Base-by-base conservation (phyloP, 805 yeast species). In the Yamadazyma kitorensis region DNA sequence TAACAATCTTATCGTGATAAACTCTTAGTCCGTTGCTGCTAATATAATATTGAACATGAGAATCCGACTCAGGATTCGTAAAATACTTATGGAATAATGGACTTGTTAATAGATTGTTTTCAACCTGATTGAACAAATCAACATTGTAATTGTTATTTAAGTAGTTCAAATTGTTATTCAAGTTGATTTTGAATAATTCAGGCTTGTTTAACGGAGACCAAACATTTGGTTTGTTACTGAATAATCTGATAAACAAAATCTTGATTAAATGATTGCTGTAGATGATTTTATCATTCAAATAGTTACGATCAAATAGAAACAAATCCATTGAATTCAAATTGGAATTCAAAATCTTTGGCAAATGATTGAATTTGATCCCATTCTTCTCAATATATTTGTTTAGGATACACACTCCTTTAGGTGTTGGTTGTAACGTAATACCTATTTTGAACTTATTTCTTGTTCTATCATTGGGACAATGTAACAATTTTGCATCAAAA, bases 41-140 rank as follows among this genome's bases (percentile, higher is more conserved):
- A 4, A 76, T 79, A 52, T 81, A 88, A 53, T 88, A 88, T 53
- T 89, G 97, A 6, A 76, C 55, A 51, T 80, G 85, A 0, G 95
- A 69, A 44, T 84, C 91, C 0, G 94, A 83, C 51, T 84, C 94
- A 0, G 97, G 97, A 48, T 89, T 89, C 4, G 91, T 80, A 61
- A 87, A 87, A 49, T 74, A 86, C 25, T 74, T 70, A 49, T 86
- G 95, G 36, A 77, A 74, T 44, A 82, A 80, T 0, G 95, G 95
- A 4, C 86, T 78, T 5, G 27, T 22, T 12, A 27, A 24, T 4
- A 8, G 12, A 10, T 17, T 24, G 11, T 17, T 11, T n/a, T 30
- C 14, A 4, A 12, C 6, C 7, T 5, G 10, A 11, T 15, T 21
- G 4, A 11, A 9, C 8, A 18, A 8, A 9, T 16, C 24, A 17